Percentiles rank a stretch among this genome's conserved stretches.
Conservation (phyloP, 805 yeast species). For the Saccharomycopsis schoenii region DNA sequence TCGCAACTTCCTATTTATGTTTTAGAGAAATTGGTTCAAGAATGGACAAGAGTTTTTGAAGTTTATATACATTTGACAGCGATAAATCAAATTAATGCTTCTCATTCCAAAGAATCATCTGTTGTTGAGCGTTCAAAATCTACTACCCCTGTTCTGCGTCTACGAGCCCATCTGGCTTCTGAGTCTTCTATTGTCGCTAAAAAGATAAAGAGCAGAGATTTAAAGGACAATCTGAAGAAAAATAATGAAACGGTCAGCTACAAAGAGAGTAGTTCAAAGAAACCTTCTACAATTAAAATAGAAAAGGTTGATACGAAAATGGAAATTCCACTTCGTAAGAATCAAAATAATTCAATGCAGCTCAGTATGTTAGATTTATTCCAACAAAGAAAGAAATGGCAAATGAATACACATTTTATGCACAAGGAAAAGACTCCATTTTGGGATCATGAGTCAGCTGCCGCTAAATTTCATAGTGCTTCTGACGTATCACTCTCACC, state of each 20-base stretch:
- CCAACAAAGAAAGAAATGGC: not conserved
- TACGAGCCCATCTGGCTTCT: not conserved
- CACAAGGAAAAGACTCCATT: not conserved
- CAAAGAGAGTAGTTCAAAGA: not conserved
- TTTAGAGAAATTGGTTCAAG: conserved; percentile 1
- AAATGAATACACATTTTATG: not conserved
- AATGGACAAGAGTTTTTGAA: conserved; percentile 1
- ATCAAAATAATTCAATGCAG: not conserved
- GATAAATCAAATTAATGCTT: not conserved
- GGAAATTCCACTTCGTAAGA: not conserved
- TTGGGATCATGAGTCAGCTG: not conserved
- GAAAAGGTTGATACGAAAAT: not conserved
- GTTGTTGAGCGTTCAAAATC: not conserved
- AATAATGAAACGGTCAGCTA: not conserved
- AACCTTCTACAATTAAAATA: not conserved
- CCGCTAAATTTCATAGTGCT: not conserved
- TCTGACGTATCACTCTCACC: not conserved
- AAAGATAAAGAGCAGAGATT: not conserved
- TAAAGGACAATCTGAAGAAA: not conserved
- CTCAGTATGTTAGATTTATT: not conserved
- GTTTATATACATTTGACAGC: conserved; percentile 1
- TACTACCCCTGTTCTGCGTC: not conserved
- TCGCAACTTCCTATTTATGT: not conserved
- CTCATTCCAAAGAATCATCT: not conserved
- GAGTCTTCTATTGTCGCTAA: not conserved